phyloP scores from a whole-genome alignment of 78 protist species.

The Isochrysis galbana region DNA sequence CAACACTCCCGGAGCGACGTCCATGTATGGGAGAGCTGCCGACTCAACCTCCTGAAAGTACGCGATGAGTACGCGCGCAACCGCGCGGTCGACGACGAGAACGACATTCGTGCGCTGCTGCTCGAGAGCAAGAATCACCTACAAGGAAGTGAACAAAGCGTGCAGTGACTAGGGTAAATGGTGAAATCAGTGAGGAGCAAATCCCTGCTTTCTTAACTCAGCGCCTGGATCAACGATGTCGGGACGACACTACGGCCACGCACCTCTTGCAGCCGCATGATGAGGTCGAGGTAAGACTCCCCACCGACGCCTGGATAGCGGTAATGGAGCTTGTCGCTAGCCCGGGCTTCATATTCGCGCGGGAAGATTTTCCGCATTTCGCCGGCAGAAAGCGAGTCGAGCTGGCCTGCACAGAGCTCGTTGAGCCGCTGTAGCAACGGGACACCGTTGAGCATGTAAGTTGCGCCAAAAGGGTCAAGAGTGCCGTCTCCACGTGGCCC shows the following conservation, averaged over 20 bases:
- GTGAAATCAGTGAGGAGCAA: too few species aligned
- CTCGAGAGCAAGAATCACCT: neutral
- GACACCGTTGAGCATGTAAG: too few species aligned
- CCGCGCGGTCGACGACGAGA: neutral
- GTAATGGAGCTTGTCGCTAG: neutral
- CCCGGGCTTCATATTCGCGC: neutral
- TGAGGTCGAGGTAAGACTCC: neutral
- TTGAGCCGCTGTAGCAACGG: neutral
- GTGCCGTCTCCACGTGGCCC: too few species aligned
- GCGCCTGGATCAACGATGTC: too few species aligned
- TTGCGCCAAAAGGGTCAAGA: too few species aligned
- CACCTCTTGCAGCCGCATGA: neutral
- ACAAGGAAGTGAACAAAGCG: too few species aligned
- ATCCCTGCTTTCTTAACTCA: too few species aligned
- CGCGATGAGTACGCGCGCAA: neutral
- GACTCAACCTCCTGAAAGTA: neutral
- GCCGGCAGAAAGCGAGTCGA: neutral
- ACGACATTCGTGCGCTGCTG: neutral
- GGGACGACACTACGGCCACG: too few species aligned
- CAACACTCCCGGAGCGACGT: neutral
- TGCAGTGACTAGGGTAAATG: too few species aligned
- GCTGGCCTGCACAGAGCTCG: conserved; percentile 6
- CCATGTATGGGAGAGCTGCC: neutral
- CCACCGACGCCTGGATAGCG: conserved; percentile 13
- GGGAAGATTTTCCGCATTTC: neutral